Conservation (phyloP, 2,329 filamentous ascomycete species). For the Ophiostoma ulmi region DNA sequence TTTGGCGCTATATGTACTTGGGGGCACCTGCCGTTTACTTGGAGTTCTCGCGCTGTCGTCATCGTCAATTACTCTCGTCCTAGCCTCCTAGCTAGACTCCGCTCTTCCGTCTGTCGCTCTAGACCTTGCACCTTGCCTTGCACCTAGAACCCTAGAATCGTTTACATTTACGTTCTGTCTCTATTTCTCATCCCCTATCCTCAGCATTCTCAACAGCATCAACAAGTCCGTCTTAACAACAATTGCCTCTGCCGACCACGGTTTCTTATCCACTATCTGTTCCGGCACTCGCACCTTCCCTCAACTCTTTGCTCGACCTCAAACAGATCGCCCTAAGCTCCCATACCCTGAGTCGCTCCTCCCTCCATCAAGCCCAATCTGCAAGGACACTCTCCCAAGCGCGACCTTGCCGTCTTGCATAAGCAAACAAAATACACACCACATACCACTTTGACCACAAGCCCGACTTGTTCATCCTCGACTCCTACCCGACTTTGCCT, state of each 20-base stretch:
- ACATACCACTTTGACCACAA: background rate
- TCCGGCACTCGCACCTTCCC: background rate
- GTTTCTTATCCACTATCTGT: background rate
- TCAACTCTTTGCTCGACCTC: conserved; percentile 2
- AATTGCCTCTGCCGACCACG: background rate
- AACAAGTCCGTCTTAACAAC: background rate
- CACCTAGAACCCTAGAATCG: background rate
- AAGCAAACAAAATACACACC: background rate
- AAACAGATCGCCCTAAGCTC: background rate
- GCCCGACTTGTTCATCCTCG: background rate
- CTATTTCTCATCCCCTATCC: background rate
- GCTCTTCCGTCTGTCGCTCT: conserved; percentile 14
- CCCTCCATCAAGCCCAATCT: background rate
- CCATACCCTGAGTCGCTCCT: background rate
- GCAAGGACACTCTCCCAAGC: background rate
- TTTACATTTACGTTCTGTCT: background rate
- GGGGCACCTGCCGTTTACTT: conserved; percentile 12
- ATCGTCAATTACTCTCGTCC: conserved; percentile 17
- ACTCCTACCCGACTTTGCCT: background rate
- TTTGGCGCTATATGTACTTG: background rate
- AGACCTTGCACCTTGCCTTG: background rate
- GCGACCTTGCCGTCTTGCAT: conserved; percentile 3
- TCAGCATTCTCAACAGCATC: background rate
- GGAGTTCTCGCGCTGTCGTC: conserved; percentile 18
- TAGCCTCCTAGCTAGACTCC: conserved; percentile 19